Evolutionary conservation across 139 green algal genomes (phyloP), one percentile per base, ranked within the genome.

Genomic region (Penium margaritaceum): DNA sequence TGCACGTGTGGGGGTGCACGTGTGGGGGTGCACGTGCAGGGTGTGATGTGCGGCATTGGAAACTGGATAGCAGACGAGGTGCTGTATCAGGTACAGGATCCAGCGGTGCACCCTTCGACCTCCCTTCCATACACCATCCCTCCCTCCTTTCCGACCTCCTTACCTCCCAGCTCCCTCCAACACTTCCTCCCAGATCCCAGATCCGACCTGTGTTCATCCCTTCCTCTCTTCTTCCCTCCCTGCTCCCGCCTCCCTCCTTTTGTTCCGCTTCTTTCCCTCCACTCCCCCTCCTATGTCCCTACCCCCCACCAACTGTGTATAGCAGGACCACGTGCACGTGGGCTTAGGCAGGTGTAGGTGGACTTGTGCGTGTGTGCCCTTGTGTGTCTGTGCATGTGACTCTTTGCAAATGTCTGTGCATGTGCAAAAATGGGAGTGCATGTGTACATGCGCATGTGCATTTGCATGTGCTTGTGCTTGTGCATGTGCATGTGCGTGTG

Each of bases 61-160:
- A 96, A 96, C 73, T 96, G 91, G 91, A 85, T 96, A 34, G 91
- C 88, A 1, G 91, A 96, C 71, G 91, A 96, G 79, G 84, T 94
- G 67, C 82, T 94, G 32, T 93, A 88, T 65, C 82, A 89, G 57
- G 71, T 87, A 70, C 81, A 19, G 68, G 95, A 65, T 65, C 32
- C 32, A 24, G 55, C 55, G 12, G 7, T n/a, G n/a, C n/a, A n/a
- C n/a, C n/a, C n/a, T n/a, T n/a, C n/a, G n/a, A 57, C 21, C 24
- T 67, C 34, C 34, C 58, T 67, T 19, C 34, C 24, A 67, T 67
- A 21, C 33, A 55, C 27, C 5, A 19, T n/a, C 30, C 17, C 19
- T 68, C 19, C 15, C 61, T 63, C 61, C 61, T 68, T 44, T 27
- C 21, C 24, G n/a, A 17, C 61, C 61, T 53, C 2, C 61, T 60